Evolutionary conservation across 768 basidiomycete species (phyloP), one percentile per base, ranked within the genome.

Genomic region (Hypholoma fasciculare): DNA sequence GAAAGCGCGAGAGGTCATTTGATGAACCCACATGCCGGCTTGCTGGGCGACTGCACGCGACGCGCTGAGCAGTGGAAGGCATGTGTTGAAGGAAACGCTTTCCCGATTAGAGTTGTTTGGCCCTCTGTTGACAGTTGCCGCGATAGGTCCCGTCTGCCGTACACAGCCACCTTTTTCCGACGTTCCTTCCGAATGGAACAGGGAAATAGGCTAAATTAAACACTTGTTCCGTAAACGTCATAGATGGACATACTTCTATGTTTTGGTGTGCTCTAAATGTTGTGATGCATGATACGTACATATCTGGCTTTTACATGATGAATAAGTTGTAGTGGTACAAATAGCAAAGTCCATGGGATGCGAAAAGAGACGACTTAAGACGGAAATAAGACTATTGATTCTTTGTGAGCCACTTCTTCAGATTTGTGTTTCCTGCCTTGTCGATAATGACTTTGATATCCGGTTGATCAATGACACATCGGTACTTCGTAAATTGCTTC

Each of bases 361-460:
- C 17, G 40, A 3, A 11, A 11, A 14, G 39, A 11, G 39, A n/a
- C n/a, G 11, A 11, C 11, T 13, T 16, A 9, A 27, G 47, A 2
- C 27, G 8, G 6, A 30, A 4, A 26, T 42, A 27, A 55, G 59
- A 43, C 43, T 17, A 58, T 74, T 44, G 42, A 34, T 44, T 64
- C 79, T 86, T 90, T 50, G 72, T 83, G 54, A 92, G 75, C 92
- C 92, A 94, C 68, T 89, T 90, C 68, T 83, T 90, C 54, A 94
- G 71, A 62, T 81, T 88, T 11, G 85, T 82, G 63, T 91, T 88
- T 2, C 87, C 86, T 46, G 78, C 77, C 63, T 73, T 82, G 47
- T 88, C 86, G 23, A 93, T 79, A 5, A 85, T 84, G 60, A 75
- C 82, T 74, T 82, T 89, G 38, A 96, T 78, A 19, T 88, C 86